Percentiles rank a stretch among this genome's conserved stretches.
Evolutionary conservation across 805 yeast genomes (phyloP).

Genomic region (Saccharomycopsis vini): DNA sequence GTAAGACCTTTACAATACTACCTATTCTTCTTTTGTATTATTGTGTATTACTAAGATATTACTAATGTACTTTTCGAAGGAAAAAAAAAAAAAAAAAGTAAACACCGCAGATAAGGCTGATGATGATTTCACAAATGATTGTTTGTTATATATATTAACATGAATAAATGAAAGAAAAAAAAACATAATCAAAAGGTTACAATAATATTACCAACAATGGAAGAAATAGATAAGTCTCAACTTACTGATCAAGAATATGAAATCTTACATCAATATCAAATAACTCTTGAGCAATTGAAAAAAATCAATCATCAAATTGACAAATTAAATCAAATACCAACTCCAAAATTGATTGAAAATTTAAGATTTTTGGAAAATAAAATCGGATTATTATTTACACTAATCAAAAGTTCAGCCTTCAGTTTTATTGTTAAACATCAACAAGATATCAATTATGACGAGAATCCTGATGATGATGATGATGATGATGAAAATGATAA

Average conservation of each 20-base stretch:
- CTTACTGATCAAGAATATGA: slow-evolving; percentile 10
- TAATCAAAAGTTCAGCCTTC: slow-evolving; percentile 17
- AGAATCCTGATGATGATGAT: neutral
- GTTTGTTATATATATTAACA: too few relatives aligned
- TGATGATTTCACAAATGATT: too few relatives aligned
- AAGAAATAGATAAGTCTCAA: slow-evolving; percentile 17
- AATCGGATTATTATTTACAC: slow-evolving; percentile 14
- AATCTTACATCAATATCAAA: slow-evolving; percentile 12
- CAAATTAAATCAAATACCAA: slow-evolving; percentile 4
- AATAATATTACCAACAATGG: too few relatives aligned
- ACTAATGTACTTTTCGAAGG: too few relatives aligned
- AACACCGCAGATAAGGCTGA: neutral
- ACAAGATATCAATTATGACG: slow-evolving; percentile 15
- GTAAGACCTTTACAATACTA: too few relatives aligned
- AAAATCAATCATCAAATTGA: slow-evolving; percentile 9
- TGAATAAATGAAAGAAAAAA: too few relatives aligned
- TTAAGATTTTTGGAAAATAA: slow-evolving; percentile 17
- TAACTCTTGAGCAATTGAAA: slow-evolving; percentile 2
- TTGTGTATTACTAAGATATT: too few relatives aligned
- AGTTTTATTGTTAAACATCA: slow-evolving; percentile 20
- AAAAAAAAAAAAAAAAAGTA: neutral
- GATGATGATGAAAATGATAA: neutral
- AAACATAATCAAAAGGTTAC: too few relatives aligned
- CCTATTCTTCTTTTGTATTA: too few relatives aligned
- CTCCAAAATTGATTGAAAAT: slow-evolving; percentile 11